Evolutionary conservation across 2,329 filamentous ascomycete species (phyloP).

Genomic region (Didymella glomerata): DNA sequence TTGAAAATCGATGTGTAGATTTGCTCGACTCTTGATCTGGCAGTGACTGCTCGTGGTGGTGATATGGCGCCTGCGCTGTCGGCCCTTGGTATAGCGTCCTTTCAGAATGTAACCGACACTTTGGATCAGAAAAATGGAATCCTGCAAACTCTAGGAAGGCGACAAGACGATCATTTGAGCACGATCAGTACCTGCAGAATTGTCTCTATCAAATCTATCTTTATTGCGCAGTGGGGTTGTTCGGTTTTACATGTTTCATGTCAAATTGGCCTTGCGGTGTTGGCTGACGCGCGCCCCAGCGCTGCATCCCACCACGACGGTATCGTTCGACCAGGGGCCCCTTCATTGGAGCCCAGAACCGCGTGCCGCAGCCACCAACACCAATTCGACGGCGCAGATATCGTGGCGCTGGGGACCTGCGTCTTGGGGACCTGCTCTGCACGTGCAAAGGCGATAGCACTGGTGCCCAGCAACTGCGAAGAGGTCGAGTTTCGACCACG

Average conservation of each 20-base stretch:
- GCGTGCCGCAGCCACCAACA: conserved; percentile 1
- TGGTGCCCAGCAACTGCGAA: neutral
- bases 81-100: neutral
- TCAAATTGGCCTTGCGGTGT: neutral
- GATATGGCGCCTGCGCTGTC: neutral
- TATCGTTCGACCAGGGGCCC: neutral
- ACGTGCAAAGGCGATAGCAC: neutral
- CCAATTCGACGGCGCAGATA: neutral
- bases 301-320: neutral
- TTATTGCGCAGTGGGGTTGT: neutral
- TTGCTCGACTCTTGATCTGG: neutral
- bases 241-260: neutral
- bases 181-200: neutral
- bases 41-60: neutral
- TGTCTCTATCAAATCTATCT: neutral
- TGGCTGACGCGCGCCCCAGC: neutral
- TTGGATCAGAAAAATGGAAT: neutral
- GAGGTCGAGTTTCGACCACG: neutral
- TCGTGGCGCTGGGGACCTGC: neutral
- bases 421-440: neutral
- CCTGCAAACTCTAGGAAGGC: too few relatives aligned
- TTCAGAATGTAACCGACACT: neutral
- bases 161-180: too few relatives aligned
- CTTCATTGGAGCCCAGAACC: neutral
- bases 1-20: too few relatives aligned